Evolutionary conservation across 495 filamentous ascomycete genomes (phyloP), one percentile per base, ranked within the genome.

Genomic region (Penicillium simplicissimum): DNA sequence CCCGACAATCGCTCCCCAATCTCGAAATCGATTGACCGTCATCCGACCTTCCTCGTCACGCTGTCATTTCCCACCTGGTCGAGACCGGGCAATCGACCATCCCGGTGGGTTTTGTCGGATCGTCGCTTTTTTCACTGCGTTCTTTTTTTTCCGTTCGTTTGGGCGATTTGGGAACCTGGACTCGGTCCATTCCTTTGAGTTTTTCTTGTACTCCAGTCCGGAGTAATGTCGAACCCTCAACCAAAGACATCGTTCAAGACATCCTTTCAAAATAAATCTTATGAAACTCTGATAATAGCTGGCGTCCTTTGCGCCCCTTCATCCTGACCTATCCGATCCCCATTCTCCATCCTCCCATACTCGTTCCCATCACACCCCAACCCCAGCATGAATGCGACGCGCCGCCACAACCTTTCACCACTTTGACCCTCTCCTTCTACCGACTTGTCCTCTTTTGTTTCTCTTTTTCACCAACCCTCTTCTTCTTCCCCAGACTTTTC

Each of bases 81-180:
- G 60, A 66, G 64, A 66, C 64, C 60, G 49, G 55, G 31, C 61
- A 36, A 59, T 64, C 38, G 57, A 21, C 55, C 36, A 13, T 48
- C 28, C 33, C n/a, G 38, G 48, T 57, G 60, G 54, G 13, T 62
- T 25, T 53, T 5, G 8, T 33, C 4, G 35, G 21, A 21, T 38
- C 15, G 34, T 38, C 23, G 21, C 21, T 37, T 19, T 51, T 51
- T 48, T 28, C 10, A 31, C 4, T 48, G 23, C 23, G 23, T 31
- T 42, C 14, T 37, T 42, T 33, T 40, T 40, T 33, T 28, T 8
- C 34, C 28, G 28, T 31, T 31, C 28, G 28, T 31, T 31, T 31
- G 28, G 28, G 28, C 4, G 3, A 5, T 31, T 31, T 31, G 28
- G 28, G 28, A 31, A 2, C 36, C 25, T 14, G 34, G n/a, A 31